Percentiles rank a stretch among this genome's conserved stretches.
phyloP scores from a whole-genome alignment of 352 stramenopile genomes.

The Globisporangium lucens region DNA sequence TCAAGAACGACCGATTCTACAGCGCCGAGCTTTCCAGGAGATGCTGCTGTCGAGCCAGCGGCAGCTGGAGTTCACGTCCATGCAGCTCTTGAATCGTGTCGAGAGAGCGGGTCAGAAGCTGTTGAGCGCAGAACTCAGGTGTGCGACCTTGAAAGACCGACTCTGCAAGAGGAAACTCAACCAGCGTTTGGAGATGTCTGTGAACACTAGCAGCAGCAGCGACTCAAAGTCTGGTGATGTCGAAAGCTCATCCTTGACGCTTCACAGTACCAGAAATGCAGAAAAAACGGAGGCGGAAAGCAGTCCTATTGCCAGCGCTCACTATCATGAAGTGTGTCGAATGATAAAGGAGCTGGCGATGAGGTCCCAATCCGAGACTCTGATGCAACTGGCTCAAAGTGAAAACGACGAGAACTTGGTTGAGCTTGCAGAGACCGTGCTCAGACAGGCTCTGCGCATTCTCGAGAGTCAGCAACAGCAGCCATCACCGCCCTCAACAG shows the following conservation, averaged over 20 bases:
- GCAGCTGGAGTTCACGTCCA: slow-evolving; percentile 28
- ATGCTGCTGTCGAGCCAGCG: slow-evolving; percentile 35
- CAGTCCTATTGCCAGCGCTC: not conserved
- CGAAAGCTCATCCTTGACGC: not conserved
- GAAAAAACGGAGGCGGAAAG: not conserved
- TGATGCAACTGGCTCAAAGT: not conserved
- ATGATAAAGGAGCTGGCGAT: slow-evolving; percentile 4
- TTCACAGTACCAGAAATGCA: not conserved
- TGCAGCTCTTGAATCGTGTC: slow-evolving; percentile 20
- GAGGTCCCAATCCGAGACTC: not conserved
- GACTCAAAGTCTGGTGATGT: not conserved
- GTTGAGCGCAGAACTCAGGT: slow-evolving; percentile 13
- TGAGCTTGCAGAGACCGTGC: not conserved
- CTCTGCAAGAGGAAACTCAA: not conserved
- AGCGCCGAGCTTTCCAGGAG: slow-evolving; percentile 37
- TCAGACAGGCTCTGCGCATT: not conserved
- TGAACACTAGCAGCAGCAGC: not conserved
- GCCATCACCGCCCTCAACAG: too few relatives aligned
- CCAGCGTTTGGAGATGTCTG: not conserved
- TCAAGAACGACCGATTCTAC: slow-evolving; percentile 35
- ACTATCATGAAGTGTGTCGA: not conserved
- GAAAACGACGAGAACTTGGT: not conserved
- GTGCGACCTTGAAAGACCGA: not conserved
- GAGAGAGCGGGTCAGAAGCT: not conserved
- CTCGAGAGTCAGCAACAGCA: not conserved